A percentile compares a stretch with the other conserved stretches of the same genome.
These are phyloP conservation scores for Saccharomyces pastorianus DNA, from an alignment of 1,139 yeast genomes.

Conservation along the genomic window DNA sequence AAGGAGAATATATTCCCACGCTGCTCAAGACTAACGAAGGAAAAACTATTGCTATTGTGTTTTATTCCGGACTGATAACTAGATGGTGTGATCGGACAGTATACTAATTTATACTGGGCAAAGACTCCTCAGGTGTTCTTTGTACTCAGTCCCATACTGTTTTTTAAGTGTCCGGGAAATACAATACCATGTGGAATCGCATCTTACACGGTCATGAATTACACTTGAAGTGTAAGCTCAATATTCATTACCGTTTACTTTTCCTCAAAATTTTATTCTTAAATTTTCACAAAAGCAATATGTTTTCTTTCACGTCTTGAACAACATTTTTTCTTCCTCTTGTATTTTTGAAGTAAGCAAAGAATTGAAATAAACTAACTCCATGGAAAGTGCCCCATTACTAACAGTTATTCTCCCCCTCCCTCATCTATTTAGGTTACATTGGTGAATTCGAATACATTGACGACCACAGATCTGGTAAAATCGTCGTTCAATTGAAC, in stretches of 20 bases:
- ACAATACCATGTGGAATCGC: slow-evolving; percentile 46
- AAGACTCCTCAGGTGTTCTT: not conserved
- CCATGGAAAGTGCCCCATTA: slow-evolving; percentile 5
- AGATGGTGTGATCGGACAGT: slow-evolving; percentile 82
- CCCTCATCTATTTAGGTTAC: slow-evolving; percentile 47
- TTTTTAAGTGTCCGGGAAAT: slow-evolving; percentile 95
- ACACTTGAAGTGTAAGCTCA: slow-evolving; percentile 1
- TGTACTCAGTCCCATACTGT: slow-evolving; percentile 77
- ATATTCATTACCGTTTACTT: slow-evolving; percentile 52
- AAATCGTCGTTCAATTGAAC: slow-evolving; percentile 91
- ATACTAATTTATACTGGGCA: slow-evolving; percentile 7
- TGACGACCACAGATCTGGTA: slow-evolving; percentile 98
- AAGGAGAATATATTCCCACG: not conserved
- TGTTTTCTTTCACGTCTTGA: not conserved
- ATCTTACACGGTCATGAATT: slow-evolving; percentile 62
- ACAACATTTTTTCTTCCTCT: not conserved
- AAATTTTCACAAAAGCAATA: not conserved
- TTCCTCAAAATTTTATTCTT: slow-evolving; percentile 48
- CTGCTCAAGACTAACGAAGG: not conserved
- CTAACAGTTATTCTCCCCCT: slow-evolving; percentile 29
- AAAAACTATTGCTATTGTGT: not conserved
- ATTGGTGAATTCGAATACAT: slow-evolving; percentile 98
- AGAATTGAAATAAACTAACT: not conserved
- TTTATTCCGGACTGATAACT: slow-evolving; percentile 81
- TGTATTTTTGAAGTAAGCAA: not conserved